Evolutionary conservation across 306 rosid genomes (phyloP), one percentile per base, ranked within the genome.

Genomic region (Begonia masoniana): DNA sequence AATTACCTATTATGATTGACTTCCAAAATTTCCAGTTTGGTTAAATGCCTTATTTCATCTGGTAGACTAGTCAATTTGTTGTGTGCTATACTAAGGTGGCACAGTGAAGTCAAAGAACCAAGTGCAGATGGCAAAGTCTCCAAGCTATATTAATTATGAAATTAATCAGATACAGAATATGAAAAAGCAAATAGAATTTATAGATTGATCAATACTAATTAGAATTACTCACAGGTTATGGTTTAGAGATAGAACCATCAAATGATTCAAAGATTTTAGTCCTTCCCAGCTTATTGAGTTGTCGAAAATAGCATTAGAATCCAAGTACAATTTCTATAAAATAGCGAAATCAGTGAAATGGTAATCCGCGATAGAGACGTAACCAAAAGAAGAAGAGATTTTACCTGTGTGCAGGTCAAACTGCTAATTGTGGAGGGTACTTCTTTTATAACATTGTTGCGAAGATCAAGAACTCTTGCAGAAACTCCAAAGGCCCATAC

Each of bases 181-280:
- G 35, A 3, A 26, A 26, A 26, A 26, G 35, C 35, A 26, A 26
- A 26, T 26, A 26, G 35, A 26, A 26, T 26, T 6, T 26, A 26
- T 26, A 26, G 6, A 6, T 3, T 26, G 35, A 26, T 26, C 4
- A n/a, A n/a, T n/a, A n/a, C n/a, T n/a, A n/a, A n/a, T n/a, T n/a
- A n/a, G n/a, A n/a, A 63, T 35, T 59, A 72, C 96, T 76, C 73
- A 91, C 97, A 56, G 65, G 71, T 91, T 91, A 62, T 81, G 85
- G 65, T 81, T 74, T 76, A 91, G 64, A 56, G 85, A 72, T 24
- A 83, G 61, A 59, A 91, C 74, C 12, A 75, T 71, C 55, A 89
- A 69, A 75, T 57, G 23, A 74, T 78, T 81, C 70, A 85, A 60
- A 62, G 65, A 59, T 56, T 60, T 58, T 39, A 91, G 61, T 55